These are phyloP conservation scores for Aspergillus sergii DNA, from an alignment of 2,329 filamentous ascomycete genomes.

Conservation along the genomic window DNA sequence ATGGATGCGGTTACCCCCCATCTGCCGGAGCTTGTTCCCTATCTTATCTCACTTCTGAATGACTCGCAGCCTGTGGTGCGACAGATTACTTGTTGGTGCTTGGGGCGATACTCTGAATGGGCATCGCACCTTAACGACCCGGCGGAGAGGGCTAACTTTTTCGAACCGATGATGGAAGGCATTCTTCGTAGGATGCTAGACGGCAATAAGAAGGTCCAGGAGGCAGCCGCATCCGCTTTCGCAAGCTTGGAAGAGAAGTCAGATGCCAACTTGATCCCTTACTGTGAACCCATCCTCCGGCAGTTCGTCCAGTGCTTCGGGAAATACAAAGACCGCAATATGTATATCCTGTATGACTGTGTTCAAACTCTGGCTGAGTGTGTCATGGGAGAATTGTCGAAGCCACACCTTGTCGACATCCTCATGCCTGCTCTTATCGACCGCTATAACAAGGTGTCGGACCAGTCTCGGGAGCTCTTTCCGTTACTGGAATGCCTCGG, in stretches of 20 bases:
- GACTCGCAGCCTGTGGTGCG: conserved; percentile 88
- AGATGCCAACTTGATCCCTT: conserved; percentile 76
- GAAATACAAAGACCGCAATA: conserved; percentile 98
- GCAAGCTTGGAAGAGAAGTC: conserved; percentile 95
- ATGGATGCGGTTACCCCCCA: conserved; percentile 88
- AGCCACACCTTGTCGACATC: conserved; percentile 75
- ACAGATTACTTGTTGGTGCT: conserved; percentile 97
- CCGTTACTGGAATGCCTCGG: conserved; percentile 94
- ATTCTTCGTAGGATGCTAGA: conserved; percentile 94
- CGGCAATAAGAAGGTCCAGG: conserved; percentile 95
- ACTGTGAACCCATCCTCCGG: conserved; percentile 84
- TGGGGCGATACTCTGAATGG: conserved; percentile 92
- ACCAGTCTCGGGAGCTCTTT: conserved; percentile 91
- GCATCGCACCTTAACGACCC: conserved; percentile 73
- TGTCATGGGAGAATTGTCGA: conserved; percentile 79
- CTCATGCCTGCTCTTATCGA: conserved; percentile 92
- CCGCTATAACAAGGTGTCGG: conserved; percentile 82
- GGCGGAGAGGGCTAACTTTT: conserved; percentile 72
- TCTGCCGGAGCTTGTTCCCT: conserved; percentile 85
- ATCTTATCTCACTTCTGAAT: conserved; percentile 80
- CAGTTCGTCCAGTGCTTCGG: conserved; percentile 92
- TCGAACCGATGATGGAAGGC: conserved; percentile 96
- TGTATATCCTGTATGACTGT: conserved; percentile 98
- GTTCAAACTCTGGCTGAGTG: conserved; percentile 95
- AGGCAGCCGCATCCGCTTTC: conserved; percentile 93